Evolutionary conservation across 495 filamentous ascomycete genomes (phyloP).

Genomic region (Xylaria acuta): DNA sequence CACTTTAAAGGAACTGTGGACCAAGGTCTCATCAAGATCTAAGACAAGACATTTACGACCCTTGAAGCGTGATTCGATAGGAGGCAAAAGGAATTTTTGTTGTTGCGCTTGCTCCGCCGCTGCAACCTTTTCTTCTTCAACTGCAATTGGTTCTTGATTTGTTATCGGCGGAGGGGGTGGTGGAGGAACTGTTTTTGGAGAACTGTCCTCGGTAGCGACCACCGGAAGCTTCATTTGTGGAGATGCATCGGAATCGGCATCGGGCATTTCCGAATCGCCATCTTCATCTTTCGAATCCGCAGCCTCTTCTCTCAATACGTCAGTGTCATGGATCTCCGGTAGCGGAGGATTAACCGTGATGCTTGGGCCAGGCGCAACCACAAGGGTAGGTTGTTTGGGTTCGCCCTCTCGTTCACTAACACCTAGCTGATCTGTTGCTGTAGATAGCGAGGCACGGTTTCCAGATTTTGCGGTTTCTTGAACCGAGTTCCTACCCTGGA

Average conservation of each 20-base stretch:
- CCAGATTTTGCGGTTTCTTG: constrained; percentile 45
- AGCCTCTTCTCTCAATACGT: constrained; percentile 32
- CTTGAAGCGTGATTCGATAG: constrained; percentile 74
- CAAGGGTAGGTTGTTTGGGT: constrained; percentile 53
- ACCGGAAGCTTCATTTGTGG: constrained; percentile 38
- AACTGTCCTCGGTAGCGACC: constrained; percentile 47
- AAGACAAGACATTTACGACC: constrained; percentile 94
- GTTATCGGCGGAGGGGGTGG: constrained; percentile 54
- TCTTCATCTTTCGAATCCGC: constrained; percentile 51
- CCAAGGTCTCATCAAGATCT: constrained; percentile 96
- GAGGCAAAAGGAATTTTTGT: constrained; percentile 79
- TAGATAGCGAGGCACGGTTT: constrained; percentile 52
- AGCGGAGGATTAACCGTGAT: constrained; percentile 54
- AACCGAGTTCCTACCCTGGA: constrained; percentile 30
- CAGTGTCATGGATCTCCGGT: constrained; percentile 39
- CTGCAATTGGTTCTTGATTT: constrained; percentile 28
- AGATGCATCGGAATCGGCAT: constrained; percentile 47
- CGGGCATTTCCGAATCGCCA: constrained; percentile 69
- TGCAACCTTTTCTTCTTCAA: constrained; percentile 43
- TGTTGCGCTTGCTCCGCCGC: constrained; percentile 52
- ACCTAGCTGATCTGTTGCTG: constrained; percentile 51
- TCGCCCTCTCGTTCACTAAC: constrained; percentile 52
- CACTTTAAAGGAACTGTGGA: constrained; percentile 99
- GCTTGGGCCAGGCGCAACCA: constrained; percentile 45
- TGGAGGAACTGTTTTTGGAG: constrained; percentile 61